Evolutionary conservation across 2,329 filamentous ascomycete genomes (phyloP).

Genomic region (Talaromyces islandicus): DNA sequence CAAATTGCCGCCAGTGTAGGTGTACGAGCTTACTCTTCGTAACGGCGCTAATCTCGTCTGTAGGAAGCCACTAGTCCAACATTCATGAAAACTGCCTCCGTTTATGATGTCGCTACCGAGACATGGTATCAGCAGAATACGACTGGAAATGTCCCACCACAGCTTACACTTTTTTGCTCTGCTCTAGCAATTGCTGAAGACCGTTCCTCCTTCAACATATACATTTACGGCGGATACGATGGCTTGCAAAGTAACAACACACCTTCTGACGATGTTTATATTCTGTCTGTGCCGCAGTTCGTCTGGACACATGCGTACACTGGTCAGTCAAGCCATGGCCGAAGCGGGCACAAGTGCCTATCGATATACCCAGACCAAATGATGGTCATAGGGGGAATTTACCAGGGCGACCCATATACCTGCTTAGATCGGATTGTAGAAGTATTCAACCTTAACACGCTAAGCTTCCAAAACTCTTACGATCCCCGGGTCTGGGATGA

Average conservation of each 20-base stretch:
- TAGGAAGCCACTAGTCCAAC: constrained; percentile 20
- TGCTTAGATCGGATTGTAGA: constrained; percentile 54
- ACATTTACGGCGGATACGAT: constrained; percentile 31
- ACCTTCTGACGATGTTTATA: constrained; percentile 28
- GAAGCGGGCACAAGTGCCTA: constrained; percentile 27
- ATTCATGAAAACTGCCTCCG: constrained; percentile 33
- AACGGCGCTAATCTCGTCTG: neutral
- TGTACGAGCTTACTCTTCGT: neutral
- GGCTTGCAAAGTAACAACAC: constrained; percentile 13
- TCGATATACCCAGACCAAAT: constrained; percentile 45
- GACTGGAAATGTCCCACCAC: constrained; percentile 29
- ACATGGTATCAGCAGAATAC: constrained; percentile 35
- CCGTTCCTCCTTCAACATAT: constrained; percentile 29
- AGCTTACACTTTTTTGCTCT: constrained; percentile 35
- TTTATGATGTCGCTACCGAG: constrained; percentile 30
- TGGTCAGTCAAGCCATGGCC: constrained; percentile 18
- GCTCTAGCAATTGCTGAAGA: constrained; percentile 36
- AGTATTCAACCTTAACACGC: constrained; percentile 35
- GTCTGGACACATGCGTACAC: constrained; percentile 24
- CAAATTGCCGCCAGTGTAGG: constrained; percentile 18
- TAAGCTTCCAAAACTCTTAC: constrained; percentile 27
- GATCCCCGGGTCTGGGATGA: constrained; percentile 24
- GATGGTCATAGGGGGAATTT: constrained; percentile 33
- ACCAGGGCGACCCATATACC: neutral
- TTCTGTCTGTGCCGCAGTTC: constrained; percentile 30